Evolutionary conservation across 441 rosid genomes (phyloP), one percentile per base, ranked within the genome.

Genomic region (Oxalis stricta): DNA sequence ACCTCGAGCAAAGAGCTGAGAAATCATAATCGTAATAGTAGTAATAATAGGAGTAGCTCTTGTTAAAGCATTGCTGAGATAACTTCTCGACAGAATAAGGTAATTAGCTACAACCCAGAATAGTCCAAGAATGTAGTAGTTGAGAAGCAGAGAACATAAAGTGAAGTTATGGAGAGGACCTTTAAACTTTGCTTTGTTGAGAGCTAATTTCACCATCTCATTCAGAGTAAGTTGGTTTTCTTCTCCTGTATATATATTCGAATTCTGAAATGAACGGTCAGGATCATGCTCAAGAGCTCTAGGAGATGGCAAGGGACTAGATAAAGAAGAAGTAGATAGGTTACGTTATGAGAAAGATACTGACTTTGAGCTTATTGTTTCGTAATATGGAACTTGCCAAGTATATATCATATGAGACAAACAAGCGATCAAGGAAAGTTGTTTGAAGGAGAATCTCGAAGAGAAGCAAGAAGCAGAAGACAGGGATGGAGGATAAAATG

Each of bases 131-230:
- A n/a, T n/a, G 43, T 29, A n/a, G 55, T 28, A 5, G 50, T 30
- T 6, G 60, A 58, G 24, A 67, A 47, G 13, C 33, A 18, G 24
- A 46, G 55, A 24, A 23, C 61, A 39, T 54, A 67, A 3, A 58
- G 2, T 5, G 61, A 67, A 29, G 69, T 59, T 17, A 67, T 24
- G 30, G 55, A n/a, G 41, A 2, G 73, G 65, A 18, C 76, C 70
- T 40, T 33, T 45, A 19, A 52, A 37, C 10, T 58, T 53, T 36
- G 39, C 30, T 46, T 61, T 41, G 18, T 42, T 13, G 3, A 48
- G n/a, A 29, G 18, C 34, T 58, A 14, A n/a, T n/a, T 8, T 3
- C 10, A 42, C 33, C 48, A 59, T 10, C 0, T 20, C 51, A 14
- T 21, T 18, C 2, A 71, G 40, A 37, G 35, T 32, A 8, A 41